A percentile compares a stretch with the other conserved stretches of the same genome.
These are phyloP conservation scores for Solanum sejunctum DNA, from an alignment of 257 asterid genomes.

Conservation along the genomic window DNA sequence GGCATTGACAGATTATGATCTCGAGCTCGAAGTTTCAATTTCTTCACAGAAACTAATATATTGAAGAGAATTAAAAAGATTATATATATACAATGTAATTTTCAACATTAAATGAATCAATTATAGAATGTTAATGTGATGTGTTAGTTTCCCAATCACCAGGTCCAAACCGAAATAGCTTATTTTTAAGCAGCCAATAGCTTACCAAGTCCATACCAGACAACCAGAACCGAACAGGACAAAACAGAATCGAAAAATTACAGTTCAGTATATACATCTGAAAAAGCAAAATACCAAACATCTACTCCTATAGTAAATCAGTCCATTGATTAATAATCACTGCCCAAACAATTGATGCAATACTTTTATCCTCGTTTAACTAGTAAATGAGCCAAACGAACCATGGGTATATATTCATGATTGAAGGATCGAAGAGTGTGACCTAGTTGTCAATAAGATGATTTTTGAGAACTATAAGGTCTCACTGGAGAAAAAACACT, in stretches of 20 bases:
- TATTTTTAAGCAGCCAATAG: not conserved
- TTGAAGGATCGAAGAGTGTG: not conserved
- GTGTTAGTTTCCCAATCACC: not conserved
- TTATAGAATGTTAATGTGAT: not conserved
- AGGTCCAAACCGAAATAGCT: not conserved
- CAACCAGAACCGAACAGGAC: not conserved
- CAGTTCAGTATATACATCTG: not conserved
- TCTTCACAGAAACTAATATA: too few relatives aligned
- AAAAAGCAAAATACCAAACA: not conserved
- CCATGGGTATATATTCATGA: not conserved
- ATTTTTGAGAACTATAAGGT: not conserved
- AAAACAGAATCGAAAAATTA: not conserved
- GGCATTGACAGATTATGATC: not conserved
- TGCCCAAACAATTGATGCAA: not conserved
- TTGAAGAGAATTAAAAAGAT: not conserved
- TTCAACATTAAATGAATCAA: not conserved
- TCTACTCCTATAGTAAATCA: not conserved
- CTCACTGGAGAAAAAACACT: not conserved
- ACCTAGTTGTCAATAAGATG: not conserved
- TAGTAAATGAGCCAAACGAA: not conserved
- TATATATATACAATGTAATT: not conserved
- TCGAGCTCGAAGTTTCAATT: not conserved
- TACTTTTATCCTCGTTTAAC: not conserved
- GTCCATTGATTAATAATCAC: not conserved
- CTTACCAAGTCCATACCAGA: not conserved